Evolutionary conservation across 108 stramenopile genomes (phyloP).

Genomic region (Cyclotella atomus): DNA sequence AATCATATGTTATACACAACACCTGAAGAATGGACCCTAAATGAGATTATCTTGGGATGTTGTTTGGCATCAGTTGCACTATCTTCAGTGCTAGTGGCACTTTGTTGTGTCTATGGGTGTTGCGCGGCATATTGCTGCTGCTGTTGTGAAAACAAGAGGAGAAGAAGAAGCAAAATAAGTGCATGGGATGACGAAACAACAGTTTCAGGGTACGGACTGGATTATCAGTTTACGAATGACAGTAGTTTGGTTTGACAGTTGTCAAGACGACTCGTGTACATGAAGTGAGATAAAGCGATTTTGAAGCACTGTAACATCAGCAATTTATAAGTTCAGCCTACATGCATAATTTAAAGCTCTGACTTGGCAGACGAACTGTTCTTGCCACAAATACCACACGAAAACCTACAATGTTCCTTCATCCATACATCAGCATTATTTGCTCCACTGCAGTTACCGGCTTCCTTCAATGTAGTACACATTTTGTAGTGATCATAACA

Average conservation of each 20-base stretch:
- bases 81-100: background rate
- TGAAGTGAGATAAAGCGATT: too few relatives aligned
- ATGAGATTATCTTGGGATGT: constrained; percentile 9
- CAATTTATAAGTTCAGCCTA: background rate
- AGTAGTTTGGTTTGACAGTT: background rate
- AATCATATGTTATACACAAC: background rate
- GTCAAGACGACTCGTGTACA: too few relatives aligned
- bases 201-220: background rate
- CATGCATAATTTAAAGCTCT: constrained; percentile 22
- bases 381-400: constrained; percentile 37
- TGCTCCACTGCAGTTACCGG: constrained; percentile 22
- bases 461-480: constrained; percentile 20
- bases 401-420: constrained; percentile 35
- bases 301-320: background rate
- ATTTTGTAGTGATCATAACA: constrained; percentile 52
- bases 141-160: constrained; percentile 8
- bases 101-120: constrained; percentile 7
- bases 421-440: constrained; percentile 35
- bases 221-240: constrained; percentile 1
- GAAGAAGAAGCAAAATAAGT: background rate
- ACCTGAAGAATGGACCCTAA: background rate
- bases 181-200: background rate
- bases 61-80: background rate
- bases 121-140: constrained; percentile 7
- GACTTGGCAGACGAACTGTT: constrained; percentile 17